phyloP scores from a whole-genome alignment of 2,329 filamentous ascomycete genomes.

The Gaeumannomyces sp. region DNA sequence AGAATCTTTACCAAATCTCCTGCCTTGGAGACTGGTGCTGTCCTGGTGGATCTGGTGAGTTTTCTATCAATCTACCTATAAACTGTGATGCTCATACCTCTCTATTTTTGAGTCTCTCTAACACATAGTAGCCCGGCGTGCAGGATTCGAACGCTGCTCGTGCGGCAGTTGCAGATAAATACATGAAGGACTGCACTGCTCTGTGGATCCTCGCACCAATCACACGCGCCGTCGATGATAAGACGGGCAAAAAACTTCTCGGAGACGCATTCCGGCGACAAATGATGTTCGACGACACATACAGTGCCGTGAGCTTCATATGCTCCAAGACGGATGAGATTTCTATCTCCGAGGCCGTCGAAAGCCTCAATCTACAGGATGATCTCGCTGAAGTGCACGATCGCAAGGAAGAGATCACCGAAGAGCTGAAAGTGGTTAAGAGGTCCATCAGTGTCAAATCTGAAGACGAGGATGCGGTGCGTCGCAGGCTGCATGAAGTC shows the following conservation, averaged over 20 bases:
- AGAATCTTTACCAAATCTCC: constrained; percentile 1
- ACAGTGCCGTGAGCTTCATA: constrained; percentile 51
- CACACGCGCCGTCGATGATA: constrained; percentile 52
- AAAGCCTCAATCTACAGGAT: not conserved
- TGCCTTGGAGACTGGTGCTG: not conserved
- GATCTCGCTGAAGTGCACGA: not conserved
- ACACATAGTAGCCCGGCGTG: constrained; percentile 39
- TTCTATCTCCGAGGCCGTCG: constrained; percentile 18
- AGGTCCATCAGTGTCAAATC: too few relatives aligned
- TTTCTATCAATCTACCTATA: too few relatives aligned
- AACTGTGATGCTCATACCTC: too few relatives aligned
- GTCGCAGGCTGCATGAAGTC: too few relatives aligned
- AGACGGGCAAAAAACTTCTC: constrained; percentile 49
- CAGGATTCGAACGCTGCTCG: constrained; percentile 56
- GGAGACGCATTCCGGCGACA: constrained; percentile 52
- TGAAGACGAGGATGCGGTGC: too few relatives aligned
- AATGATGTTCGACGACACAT: constrained; percentile 51
- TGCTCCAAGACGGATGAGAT: constrained; percentile 60
- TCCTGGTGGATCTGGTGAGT: constrained; percentile 3
- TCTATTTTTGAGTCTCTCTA: not conserved
- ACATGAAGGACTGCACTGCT: constrained; percentile 54
- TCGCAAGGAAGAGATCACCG: not conserved
- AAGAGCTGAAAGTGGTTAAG: too few relatives aligned
- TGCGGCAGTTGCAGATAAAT: constrained; percentile 48
- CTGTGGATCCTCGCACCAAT: constrained; percentile 60